These are phyloP conservation scores for Thielaviopsis ethacetica DNA, from an alignment of 2,329 filamentous ascomycete genomes.

Conservation along the genomic window DNA sequence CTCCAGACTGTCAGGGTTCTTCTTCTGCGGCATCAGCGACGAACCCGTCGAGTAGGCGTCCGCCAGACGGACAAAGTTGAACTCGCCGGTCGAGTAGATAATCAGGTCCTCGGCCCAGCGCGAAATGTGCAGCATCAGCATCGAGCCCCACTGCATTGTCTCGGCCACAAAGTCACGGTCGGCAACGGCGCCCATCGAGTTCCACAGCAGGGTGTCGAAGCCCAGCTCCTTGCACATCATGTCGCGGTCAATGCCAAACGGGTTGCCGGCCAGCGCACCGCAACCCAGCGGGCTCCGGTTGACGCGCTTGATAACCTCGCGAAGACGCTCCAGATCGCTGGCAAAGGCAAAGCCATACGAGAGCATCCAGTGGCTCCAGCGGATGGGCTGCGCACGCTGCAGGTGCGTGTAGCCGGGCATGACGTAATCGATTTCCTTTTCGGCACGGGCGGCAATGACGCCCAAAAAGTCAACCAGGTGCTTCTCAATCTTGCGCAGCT, in stretches of 20 bases:
- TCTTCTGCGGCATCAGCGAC: constrained; percentile 70
- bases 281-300: constrained; percentile 57
- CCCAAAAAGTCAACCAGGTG: constrained; percentile 53
- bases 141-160: constrained; percentile 62
- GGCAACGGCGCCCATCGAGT: constrained; percentile 59
- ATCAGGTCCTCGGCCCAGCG: constrained; percentile 78
- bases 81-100: constrained; percentile 62
- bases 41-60: constrained; percentile 69
- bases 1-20: constrained; percentile 60
- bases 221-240: constrained; percentile 66
- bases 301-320: constrained; percentile 56
- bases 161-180: constrained; percentile 75
- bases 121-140: constrained; percentile 64
- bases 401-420: constrained; percentile 87
- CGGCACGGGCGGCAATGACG: constrained; percentile 52
- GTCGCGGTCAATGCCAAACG: constrained; percentile 66
- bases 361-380: constrained; percentile 71
- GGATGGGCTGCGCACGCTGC: constrained; percentile 64
- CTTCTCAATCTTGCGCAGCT: constrained; percentile 51
- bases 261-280: constrained; percentile 66
- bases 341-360: constrained; percentile 57
- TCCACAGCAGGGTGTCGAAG: constrained; percentile 59
- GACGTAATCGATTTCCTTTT: constrained; percentile 49
- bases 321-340: constrained; percentile 59
- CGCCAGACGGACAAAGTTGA: constrained; percentile 57